phyloP scores from a whole-genome alignment of 164 flowering plant genomes.

The Warburgia ugandensis region DNA sequence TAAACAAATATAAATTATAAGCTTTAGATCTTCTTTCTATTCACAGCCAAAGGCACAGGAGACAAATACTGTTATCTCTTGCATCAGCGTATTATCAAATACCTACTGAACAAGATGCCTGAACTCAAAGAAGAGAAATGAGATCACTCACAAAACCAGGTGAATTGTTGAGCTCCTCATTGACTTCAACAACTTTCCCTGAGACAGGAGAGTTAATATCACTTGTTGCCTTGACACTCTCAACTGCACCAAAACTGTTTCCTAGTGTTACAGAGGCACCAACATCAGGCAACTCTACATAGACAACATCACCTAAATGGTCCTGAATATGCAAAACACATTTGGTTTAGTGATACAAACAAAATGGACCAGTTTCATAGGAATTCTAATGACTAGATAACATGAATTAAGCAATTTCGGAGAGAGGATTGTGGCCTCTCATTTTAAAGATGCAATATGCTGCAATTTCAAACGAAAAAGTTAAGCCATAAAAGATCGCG shows the following conservation, averaged over 20 bases:
- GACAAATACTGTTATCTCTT: not conserved
- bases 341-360: not conserved
- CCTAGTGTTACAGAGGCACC: constrained; percentile 63
- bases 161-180: constrained; percentile 51
- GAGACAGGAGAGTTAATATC: constrained; percentile 87
- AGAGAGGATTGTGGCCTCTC: too few species aligned
- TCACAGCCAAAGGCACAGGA: too few species aligned
- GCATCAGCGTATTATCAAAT: not conserved
- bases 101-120: not conserved
- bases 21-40: too few species aligned
- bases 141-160: constrained; percentile 74
- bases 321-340: constrained; percentile 25
- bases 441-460: too few species aligned
- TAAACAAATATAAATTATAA: too few species aligned
- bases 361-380: too few species aligned
- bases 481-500: too few species aligned
- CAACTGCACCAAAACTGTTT: constrained; percentile 79
- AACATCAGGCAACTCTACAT: constrained; percentile 84
- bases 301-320: constrained; percentile 68
- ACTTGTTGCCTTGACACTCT: constrained; percentile 95
- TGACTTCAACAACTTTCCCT: constrained; percentile 79
- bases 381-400: too few species aligned
- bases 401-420: too few species aligned
- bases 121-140: not conserved
- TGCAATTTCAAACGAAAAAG: too few species aligned